Percentiles rank a stretch among this genome's conserved stretches.
Conservation (phyloP, 257 asterid species). For the Solanum paucissectum region DNA sequence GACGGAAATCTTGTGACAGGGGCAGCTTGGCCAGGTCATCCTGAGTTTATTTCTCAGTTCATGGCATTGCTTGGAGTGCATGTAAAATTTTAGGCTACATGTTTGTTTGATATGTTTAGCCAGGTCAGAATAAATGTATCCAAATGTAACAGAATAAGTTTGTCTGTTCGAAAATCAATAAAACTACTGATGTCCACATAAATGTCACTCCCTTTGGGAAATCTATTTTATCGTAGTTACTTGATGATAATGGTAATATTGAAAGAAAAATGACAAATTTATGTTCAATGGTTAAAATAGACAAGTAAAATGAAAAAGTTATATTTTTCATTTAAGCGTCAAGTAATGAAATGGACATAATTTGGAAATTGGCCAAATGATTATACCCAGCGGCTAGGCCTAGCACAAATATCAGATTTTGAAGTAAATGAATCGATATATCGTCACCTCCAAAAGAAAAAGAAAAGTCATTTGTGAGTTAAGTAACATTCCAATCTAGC, state of each 20-base stretch:
- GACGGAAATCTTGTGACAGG: constrained; percentile 94
- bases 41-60: constrained; percentile 77
- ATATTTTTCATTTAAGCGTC: too few relatives aligned
- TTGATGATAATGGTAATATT: neutral
- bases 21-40: constrained; percentile 99
- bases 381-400: too few relatives aligned
- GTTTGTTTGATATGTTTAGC: neutral
- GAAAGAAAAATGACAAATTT: neutral
- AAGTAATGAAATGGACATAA: neutral
- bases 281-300: too few relatives aligned
- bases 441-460: neutral
- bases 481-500: neutral
- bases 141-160: neutral
- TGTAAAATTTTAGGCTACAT: constrained; percentile 20
- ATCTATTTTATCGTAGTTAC: neutral
- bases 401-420: too few relatives aligned
- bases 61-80: constrained; percentile 65
- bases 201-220: neutral
- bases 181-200: neutral
- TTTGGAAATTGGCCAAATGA: neutral
- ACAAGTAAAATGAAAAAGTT: too few relatives aligned
- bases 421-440: neutral
- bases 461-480: neutral
- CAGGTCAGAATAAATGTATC: neutral
- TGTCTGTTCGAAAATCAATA: neutral